Base-by-base conservation (phyloP, 768 basidiomycete genomes). In the Amanita muscaria region DNA sequence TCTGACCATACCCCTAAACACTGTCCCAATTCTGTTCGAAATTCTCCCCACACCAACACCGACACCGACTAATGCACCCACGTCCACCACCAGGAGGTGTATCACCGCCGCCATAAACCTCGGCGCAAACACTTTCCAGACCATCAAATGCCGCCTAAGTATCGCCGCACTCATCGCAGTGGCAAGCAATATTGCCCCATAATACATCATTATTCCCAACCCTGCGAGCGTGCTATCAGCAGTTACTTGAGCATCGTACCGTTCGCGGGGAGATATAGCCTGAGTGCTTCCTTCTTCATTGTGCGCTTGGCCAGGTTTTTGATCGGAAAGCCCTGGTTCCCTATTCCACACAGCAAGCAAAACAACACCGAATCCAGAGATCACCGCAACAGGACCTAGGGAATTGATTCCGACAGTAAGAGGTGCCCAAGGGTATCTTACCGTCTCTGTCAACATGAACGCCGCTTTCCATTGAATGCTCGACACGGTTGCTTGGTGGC, bases 61-160 rank as follows among this genome's bases (percentile, higher is more conserved):
- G 3, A 87, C 67, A 0, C 80, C 86, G 11, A 84, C 23, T 40
- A 90, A 42, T 15, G 85, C 63, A 1, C 70, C 83, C 0, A 81
- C 27, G 63, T 98, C 94, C 2, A 88, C 77, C 1, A 74, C 74
- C 3, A 89, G 32, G 27, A 94, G 59, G 22, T 74, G 73, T 3
- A 78, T 55, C 0, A 76, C 88, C 0, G 75, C 86, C 12, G 76
- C 58, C 83, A 97, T 93, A 59, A 93, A 96, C 50, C 94, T 66
- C 50, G 96, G 96, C 29, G 93, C 94, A 56, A 97, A 99, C 3
- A 98, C 83, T 65, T 98, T 97, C 96, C 96, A 99, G 18, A 97
- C 92, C 92, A 96, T 96, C 51, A 96, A 61, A 59, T 97, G 92
- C 35, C 91, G 60, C 51, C 91, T 64, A 41, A 93, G 63, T 53